A percentile compares a stretch with the other conserved stretches of the same genome.
phyloP scores from a whole-genome alignment of 2,329 filamentous ascomycete genomes.

The Colletotrichum theobromicola region DNA sequence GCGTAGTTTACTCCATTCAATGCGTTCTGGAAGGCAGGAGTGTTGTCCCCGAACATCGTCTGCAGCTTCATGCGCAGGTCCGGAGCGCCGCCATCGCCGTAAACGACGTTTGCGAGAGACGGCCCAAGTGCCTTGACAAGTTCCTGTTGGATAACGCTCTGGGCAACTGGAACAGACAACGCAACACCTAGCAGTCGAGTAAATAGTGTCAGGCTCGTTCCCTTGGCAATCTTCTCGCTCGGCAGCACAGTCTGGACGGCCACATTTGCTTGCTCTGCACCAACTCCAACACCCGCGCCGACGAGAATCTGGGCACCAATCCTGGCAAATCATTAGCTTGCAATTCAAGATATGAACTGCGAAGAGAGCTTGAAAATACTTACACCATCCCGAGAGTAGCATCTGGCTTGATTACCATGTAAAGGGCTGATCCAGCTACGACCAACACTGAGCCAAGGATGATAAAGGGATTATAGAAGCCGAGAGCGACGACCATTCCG shows the following conservation, averaged over 20 bases:
- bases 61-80: background rate
- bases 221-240: slow-evolving; percentile 45
- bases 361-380: background rate
- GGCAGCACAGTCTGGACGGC: slow-evolving; percentile 49
- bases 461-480: background rate
- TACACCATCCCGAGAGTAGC: background rate
- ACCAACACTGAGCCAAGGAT: background rate
- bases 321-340: slow-evolving; percentile 12
- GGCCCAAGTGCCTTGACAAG: background rate
- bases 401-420: background rate
- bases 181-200: background rate
- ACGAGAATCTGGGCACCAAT: slow-evolving; percentile 48
- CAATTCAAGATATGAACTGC: background rate
- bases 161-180: background rate
- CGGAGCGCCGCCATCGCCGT: background rate
- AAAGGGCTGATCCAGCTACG: background rate
- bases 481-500: background rate
- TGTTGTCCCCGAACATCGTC: background rate
- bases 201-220: background rate
- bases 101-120: background rate
- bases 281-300: slow-evolving; percentile 46
- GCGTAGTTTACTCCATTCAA: background rate
- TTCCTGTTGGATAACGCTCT: background rate
- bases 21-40: background rate
- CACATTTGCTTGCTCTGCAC: slow-evolving; percentile 49